phyloP scores from a whole-genome alignment of 306 rosid genomes.

The Myrica gale region DNA sequence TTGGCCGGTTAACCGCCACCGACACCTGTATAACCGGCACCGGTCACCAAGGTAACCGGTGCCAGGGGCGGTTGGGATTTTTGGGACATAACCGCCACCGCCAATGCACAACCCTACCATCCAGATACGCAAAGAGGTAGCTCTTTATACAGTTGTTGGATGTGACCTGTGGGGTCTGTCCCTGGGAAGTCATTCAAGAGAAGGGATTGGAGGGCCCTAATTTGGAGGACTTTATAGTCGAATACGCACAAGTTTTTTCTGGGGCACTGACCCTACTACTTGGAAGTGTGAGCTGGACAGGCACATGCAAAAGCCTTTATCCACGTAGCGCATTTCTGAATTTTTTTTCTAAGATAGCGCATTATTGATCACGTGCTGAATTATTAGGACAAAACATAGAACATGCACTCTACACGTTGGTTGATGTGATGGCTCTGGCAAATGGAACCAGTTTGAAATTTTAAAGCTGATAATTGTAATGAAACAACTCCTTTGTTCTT shows the following conservation, averaged over 20 bases:
- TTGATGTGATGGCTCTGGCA: constrained; percentile 20
- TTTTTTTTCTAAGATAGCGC: too few species aligned
- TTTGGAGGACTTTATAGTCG: constrained; percentile 27
- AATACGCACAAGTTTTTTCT: constrained; percentile 31
- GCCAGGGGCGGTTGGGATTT: too few species aligned
- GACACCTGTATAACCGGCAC: too few species aligned
- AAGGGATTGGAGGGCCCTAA: background rate
- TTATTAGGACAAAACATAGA: constrained; percentile 26
- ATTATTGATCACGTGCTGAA: constrained; percentile 28
- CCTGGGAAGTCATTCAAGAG: background rate
- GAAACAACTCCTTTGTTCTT: too few species aligned
- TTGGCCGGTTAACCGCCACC: too few species aligned
- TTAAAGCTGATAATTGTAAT: too few species aligned
- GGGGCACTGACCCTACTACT: constrained; percentile 38
- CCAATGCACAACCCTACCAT: too few species aligned
- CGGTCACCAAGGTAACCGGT: too few species aligned
- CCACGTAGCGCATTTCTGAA: background rate
- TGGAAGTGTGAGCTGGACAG: constrained; percentile 39
- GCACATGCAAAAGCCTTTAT: constrained; percentile 36
- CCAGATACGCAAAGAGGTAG: background rate
- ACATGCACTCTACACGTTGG: background rate
- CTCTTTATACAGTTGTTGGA: background rate
- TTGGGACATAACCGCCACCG: too few species aligned
- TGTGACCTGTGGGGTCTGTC: background rate
- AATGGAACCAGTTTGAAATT: constrained; percentile 18